Conservation (phyloP, 1,139 yeast genomes). For the Saccharomyces hybrid region DNA sequence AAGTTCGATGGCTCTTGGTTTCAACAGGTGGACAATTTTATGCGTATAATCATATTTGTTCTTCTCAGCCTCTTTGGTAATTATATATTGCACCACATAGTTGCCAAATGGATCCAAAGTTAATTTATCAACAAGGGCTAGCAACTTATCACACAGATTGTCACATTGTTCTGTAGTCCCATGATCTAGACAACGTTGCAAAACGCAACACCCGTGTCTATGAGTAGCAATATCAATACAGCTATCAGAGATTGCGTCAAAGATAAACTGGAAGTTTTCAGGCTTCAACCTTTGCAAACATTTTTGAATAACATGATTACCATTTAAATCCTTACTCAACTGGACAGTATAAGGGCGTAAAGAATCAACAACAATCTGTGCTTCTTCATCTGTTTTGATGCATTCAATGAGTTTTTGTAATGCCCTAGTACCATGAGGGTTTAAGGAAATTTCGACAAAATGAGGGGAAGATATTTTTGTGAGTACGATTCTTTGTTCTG, state of each 20-base stretch:
- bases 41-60: conserved; percentile 27
- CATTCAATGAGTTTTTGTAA: conserved; percentile 80
- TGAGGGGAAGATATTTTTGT: conserved; percentile 64
- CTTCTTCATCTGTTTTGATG: conserved; percentile 50
- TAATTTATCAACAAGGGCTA: conserved; percentile 38
- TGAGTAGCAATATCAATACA: conserved; percentile 86
- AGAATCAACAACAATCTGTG: conserved; percentile 44
- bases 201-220: conserved; percentile 95
- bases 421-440: conserved; percentile 94
- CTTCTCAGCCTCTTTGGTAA: conserved; percentile 44
- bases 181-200: conserved; percentile 89
- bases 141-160: conserved; percentile 27
- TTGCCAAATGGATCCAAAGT: conserved; percentile 93
- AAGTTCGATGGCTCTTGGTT: conserved; percentile 34
- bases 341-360: conserved; percentile 70
- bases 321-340: conserved; percentile 82
- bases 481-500: conserved; percentile 61
- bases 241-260: conserved; percentile 73
- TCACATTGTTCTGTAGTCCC: conserved; percentile 55
- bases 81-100: conserved; percentile 88
- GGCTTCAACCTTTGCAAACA: conserved; percentile 71
- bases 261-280: conserved; percentile 70
- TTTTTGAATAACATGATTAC: conserved; percentile 93
- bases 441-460: conserved; percentile 72
- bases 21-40: conserved; percentile 32